Evolutionary conservation across 2,329 filamentous ascomycete genomes (phyloP).

Genomic region (Phialophora macrospora): DNA sequence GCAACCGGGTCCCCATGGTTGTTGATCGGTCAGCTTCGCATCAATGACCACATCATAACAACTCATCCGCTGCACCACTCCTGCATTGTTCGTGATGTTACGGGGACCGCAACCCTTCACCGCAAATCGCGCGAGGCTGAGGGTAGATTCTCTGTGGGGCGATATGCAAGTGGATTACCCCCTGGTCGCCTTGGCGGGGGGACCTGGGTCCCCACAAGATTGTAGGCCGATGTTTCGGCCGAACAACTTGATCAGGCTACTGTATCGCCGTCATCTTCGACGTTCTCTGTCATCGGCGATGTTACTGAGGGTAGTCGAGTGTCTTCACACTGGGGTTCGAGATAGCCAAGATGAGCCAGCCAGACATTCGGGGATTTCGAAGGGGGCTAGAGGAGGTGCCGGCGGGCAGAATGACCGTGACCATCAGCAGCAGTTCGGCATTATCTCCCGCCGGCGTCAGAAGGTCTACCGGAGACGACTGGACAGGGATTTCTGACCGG

Average conservation of each 20-base stretch:
- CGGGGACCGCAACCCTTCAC: background rate
- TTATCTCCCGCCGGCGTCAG: background rate
- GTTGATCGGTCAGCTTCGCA: background rate
- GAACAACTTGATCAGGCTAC: background rate
- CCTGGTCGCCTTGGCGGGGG: background rate
- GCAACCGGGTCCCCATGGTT: background rate
- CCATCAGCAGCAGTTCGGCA: background rate
- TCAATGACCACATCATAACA: background rate
- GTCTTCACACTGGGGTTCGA: background rate
- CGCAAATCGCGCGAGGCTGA: constrained; percentile 2
- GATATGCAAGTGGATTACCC: constrained; percentile 14
- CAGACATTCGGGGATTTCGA: background rate
- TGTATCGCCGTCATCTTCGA: background rate
- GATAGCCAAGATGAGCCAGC: background rate
- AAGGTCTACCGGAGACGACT: constrained; percentile 7
- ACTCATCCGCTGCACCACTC: background rate
- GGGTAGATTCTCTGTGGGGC: background rate
- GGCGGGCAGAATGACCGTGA: background rate
- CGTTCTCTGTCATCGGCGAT: background rate
- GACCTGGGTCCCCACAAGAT: background rate
- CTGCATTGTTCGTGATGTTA: background rate
- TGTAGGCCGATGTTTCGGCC: constrained; percentile 9
- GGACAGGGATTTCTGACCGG: constrained; percentile 4
- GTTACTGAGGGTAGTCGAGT: background rate
- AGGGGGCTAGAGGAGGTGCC: background rate